A percentile compares a stretch with the other conserved stretches of the same genome.
Conservation (phyloP, 2,329 filamentous ascomycete species). For the Samsoniella hepiali region DNA sequence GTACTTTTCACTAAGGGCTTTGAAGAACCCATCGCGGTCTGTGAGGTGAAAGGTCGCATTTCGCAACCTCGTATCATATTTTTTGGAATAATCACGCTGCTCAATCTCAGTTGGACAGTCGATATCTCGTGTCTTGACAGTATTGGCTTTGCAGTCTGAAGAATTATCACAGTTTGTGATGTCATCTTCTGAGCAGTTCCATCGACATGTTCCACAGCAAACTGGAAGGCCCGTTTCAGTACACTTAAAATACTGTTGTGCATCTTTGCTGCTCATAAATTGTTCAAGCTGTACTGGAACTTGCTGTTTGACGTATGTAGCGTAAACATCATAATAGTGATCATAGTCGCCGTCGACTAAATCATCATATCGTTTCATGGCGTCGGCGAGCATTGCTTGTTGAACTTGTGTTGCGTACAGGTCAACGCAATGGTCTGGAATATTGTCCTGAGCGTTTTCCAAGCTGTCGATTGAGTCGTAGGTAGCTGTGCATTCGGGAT, state of each 20-base stretch:
- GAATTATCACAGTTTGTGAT: constrained; percentile 4
- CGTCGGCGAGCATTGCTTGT: constrained; percentile 9
- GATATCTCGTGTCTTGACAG: not conserved
- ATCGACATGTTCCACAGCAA: constrained; percentile 16
- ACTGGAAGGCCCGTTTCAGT: not conserved
- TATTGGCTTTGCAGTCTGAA: constrained; percentile 5
- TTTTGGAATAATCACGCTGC: not conserved
- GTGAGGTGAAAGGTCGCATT: constrained; percentile 10
- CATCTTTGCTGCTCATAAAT: constrained; percentile 18
- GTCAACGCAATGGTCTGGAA: constrained; percentile 13
- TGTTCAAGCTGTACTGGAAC: constrained; percentile 17
- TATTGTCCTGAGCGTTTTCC: constrained; percentile 2
- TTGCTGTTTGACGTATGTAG: constrained; percentile 3
- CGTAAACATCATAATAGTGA: constrained; percentile 17
- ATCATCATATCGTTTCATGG: constrained; percentile 13
- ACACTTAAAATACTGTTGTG: constrained; percentile 21
- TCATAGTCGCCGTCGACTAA: constrained; percentile 14
- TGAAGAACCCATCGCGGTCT: constrained; percentile 23
- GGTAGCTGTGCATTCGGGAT: not conserved
- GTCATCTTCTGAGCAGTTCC: not conserved
- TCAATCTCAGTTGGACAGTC: not conserved
- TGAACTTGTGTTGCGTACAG: constrained; percentile 15
- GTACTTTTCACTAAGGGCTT: constrained; percentile 21
- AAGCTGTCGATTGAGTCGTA: not conserved
- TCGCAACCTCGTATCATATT: too few relatives aligned